Evolutionary conservation across 2,329 filamentous ascomycete genomes (phyloP), one percentile per base, ranked within the genome.

Genomic region (Colletotrichum sp.): DNA sequence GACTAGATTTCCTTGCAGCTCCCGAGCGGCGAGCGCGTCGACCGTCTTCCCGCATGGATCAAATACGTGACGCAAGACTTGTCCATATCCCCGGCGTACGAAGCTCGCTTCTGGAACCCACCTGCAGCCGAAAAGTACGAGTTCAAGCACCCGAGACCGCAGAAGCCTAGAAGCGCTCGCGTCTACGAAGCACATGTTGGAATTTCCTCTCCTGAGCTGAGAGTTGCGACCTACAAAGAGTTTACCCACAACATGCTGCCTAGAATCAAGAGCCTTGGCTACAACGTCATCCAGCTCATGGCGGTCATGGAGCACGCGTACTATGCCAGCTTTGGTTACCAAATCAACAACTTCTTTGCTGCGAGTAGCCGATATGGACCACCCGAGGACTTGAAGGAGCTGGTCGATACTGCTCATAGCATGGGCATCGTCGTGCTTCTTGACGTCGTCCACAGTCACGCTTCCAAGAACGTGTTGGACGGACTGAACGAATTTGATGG

Each of bases 101-200:
- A 99, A 84, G 96, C 95, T 28, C 92, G 95, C 68, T 98, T 99
- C 87, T 99, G 97, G 97, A 98, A 98, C 83, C 97, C 97, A 39
- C 95, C 96, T 5, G 84, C 89, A 65, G 86, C 88, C 52, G 92
- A 97, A 82, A 91, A 88, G 81, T 98, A 98, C 84, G 88, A 91
- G 70, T 98, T 98, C 90, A 96, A 97, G 87, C 91, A 98, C 84
- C 81, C 90, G 62, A 91, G 94, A 66, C 97, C 96, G 8, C 92
- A 93, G 84, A 97, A 96, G 88, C 97, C 97, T 2, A 84, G 89
- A 73, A 98, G 96, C 80, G 92, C 91, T n/a, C 93, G 97, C 66
- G 96, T 99, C 74, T 99, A 99, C 85, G 97, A 99, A 86, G 97
- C 97, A n/a, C 97, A 99, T 82, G 96, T 99, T 56, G 97, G 97